These are phyloP conservation scores for Nannizziopsis arthrosporioides DNA, from an alignment of 2,329 filamentous ascomycete genomes.

Conservation along the genomic window DNA sequence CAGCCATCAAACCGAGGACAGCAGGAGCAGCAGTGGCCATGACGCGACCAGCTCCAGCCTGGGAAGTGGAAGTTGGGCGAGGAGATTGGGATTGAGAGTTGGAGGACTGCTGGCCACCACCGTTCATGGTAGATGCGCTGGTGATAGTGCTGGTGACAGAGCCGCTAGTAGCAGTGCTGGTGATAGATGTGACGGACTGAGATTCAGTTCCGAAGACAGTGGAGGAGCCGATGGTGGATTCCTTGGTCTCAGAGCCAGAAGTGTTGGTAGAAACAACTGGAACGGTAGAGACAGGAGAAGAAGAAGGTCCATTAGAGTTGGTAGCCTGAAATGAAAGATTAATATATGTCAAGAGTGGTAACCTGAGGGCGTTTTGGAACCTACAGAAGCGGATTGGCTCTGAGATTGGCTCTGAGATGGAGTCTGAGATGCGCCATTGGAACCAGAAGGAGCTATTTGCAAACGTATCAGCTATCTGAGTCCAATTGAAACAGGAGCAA, in stretches of 20 bases:
- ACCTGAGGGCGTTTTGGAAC: not conserved
- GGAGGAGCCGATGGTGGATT: conserved; percentile 19
- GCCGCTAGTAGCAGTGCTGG: conserved; percentile 8
- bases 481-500: not conserved
- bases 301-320: not conserved
- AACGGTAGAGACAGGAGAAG: conserved; percentile 9
- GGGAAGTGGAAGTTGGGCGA: not conserved
- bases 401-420: not conserved
- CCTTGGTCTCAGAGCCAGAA: conserved; percentile 10
- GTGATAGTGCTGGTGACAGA: conserved; percentile 14
- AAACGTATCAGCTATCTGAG: not conserved
- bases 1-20: conserved; percentile 11
- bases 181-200: conserved; percentile 11
- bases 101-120: conserved; percentile 13
- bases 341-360: conserved; percentile 7
- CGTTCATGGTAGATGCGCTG: conserved; percentile 21
- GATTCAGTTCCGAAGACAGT: conserved; percentile 14
- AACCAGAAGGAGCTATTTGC: not conserved
- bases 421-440: not conserved
- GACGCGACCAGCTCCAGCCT: conserved; percentile 5
- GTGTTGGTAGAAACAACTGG: conserved; percentile 11
- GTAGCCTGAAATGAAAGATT: conserved; percentile 1
- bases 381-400: not conserved
- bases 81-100: conserved; percentile 12
- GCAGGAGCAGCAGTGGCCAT: conserved; percentile 9